phyloP scores from a whole-genome alignment of 108 stramenopile genomes.

The Aurantiochytrium sp. region DNA sequence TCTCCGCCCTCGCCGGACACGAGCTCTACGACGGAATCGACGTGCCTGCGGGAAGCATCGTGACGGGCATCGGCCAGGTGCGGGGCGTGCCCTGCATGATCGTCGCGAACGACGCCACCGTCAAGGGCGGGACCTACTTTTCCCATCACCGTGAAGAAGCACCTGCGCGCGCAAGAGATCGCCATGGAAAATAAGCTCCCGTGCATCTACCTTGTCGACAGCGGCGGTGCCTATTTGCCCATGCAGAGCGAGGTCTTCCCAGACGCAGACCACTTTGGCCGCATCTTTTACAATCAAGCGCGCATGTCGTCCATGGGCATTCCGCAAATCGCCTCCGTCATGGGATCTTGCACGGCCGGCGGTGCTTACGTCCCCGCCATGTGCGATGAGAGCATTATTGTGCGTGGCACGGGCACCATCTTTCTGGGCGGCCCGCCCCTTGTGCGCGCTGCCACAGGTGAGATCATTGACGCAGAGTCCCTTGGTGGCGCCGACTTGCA shows the following conservation, averaged over 20 bases:
- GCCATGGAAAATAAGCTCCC: slow-evolving; percentile 83
- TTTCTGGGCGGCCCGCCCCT: slow-evolving; percentile 98
- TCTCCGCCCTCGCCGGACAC: slow-evolving; percentile 77
- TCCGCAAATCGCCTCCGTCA: slow-evolving; percentile 87
- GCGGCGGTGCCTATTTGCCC: slow-evolving; percentile 83
- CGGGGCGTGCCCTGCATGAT: slow-evolving; percentile 80
- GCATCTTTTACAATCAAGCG: slow-evolving; percentile 95
- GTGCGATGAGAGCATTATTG: slow-evolving; percentile 92
- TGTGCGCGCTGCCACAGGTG: slow-evolving; percentile 92
- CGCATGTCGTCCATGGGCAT: slow-evolving; percentile 75
- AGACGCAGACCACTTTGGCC: slow-evolving; percentile 88
- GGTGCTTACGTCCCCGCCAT: slow-evolving; percentile 98
- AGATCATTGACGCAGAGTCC: slow-evolving; percentile 87
- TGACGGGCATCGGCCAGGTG: slow-evolving; percentile 89
- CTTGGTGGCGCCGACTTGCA: slow-evolving; percentile 92
- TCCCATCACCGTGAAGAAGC: slow-evolving; percentile 98
- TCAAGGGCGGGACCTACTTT: slow-evolving; percentile 96
- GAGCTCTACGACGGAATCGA: slow-evolving; percentile 37
- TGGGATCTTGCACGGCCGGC: slow-evolving; percentile 95
- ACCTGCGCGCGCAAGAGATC: slow-evolving; percentile 93
- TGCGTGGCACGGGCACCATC: slow-evolving; percentile 89
- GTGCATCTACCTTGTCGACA: slow-evolving; percentile 73
- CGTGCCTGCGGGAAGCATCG: slow-evolving; percentile 82
- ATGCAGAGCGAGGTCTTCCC: slow-evolving; percentile 95
- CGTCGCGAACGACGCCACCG: slow-evolving; percentile 97